phyloP scores from a whole-genome alignment of 2,329 filamentous ascomycete species.

The Venturia nashicola region DNA sequence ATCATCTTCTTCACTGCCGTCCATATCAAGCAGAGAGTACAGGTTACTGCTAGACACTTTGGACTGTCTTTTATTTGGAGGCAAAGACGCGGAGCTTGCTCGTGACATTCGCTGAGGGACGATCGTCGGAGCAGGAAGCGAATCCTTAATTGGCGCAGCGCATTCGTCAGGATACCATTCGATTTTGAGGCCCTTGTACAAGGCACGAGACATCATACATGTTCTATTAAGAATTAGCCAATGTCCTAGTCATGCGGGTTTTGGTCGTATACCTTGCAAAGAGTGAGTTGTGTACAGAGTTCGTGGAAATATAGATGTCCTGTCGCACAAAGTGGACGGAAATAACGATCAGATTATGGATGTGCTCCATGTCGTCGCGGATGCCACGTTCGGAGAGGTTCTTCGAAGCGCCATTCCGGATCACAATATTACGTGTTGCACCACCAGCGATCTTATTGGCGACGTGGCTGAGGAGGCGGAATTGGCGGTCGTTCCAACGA shows the following conservation, averaged over 20 bases:
- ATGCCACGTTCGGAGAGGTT: conserved; percentile 49
- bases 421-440: conserved; percentile 61
- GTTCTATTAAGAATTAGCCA: conserved; percentile 28
- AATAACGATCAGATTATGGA: conserved; percentile 65
- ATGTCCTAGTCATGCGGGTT: not conserved
- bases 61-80: not conserved
- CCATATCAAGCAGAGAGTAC: conserved; percentile 32
- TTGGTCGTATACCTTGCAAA: conserved; percentile 39
- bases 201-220: conserved; percentile 58
- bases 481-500: conserved; percentile 61
- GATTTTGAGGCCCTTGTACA: conserved; percentile 60
- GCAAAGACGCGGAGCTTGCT: conserved; percentile 12
- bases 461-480: conserved; percentile 50
- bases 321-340: conserved; percentile 45
- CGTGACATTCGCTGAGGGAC: conserved; percentile 15
- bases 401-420: conserved; percentile 44
- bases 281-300: conserved; percentile 63
- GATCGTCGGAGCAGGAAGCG: not conserved
- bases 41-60: not conserved
- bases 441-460: conserved; percentile 51
- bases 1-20: conserved; percentile 29
- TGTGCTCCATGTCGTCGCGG: conserved; percentile 66
- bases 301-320: conserved; percentile 59
- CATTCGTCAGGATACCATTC: conserved; percentile 66
- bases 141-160: conserved; percentile 28